Conservation (phyloP, 495 filamentous ascomycete species). For the Gamarada debralockiae region DNA sequence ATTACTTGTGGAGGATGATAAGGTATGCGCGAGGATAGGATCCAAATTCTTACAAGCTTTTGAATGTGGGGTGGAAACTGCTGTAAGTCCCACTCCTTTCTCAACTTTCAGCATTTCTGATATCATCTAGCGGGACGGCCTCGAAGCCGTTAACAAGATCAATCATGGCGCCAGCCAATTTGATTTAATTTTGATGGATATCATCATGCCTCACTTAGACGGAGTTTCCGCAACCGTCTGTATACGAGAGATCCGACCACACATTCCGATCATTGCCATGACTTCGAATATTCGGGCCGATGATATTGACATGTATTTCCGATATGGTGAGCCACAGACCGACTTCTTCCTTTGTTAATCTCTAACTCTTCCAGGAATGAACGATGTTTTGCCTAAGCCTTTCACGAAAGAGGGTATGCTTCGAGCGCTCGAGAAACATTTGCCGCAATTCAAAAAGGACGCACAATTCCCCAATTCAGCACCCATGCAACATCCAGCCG, state of each 20-base stretch:
- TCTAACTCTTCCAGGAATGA: conserved; percentile 70
- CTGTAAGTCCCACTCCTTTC: conserved; percentile 57
- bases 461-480: conserved; percentile 23
- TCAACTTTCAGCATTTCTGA: conserved; percentile 10
- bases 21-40: conserved; percentile 89
- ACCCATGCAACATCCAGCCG: conserved; percentile 16
- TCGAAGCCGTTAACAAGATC: conserved; percentile 92
- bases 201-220: conserved; percentile 96
- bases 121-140: conserved; percentile 67
- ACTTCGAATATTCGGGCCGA: conserved; percentile 97
- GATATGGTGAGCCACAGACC: conserved; percentile 66
- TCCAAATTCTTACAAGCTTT: conserved; percentile 90
- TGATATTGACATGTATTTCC: conserved; percentile 96
- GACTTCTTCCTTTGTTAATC: background rate
- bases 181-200: conserved; percentile 97
- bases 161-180: conserved; percentile 71
- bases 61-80: conserved; percentile 83
- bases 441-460: conserved; percentile 59
- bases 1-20: conserved; percentile 92
- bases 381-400: conserved; percentile 93
- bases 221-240: conserved; percentile 92
- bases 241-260: conserved; percentile 80
- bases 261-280: conserved; percentile 95
- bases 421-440: conserved; percentile 83
- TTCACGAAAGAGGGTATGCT: conserved; percentile 96